Evolutionary conservation across 441 rosid species (phyloP).

Genomic region (Euphorbia corollata): DNA sequence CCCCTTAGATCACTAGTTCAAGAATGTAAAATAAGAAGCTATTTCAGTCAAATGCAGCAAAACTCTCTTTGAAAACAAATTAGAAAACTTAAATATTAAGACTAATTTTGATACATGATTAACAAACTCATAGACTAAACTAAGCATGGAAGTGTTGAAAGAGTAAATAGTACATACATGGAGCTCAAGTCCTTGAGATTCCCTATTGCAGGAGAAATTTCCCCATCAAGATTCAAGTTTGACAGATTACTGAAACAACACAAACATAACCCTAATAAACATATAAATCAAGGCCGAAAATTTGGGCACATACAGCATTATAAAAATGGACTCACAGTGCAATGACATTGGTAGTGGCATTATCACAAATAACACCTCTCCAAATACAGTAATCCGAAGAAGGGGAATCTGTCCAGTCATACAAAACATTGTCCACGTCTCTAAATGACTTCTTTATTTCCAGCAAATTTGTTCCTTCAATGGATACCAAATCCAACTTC

Average conservation of each 20-base stretch:
- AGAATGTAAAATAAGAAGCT: constrained; percentile 15
- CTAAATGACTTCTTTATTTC: constrained; percentile 86
- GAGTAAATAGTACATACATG: constrained; percentile 48
- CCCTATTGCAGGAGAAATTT: constrained; percentile 78
- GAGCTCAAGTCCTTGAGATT: constrained; percentile 57
- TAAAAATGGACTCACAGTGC: constrained; percentile 59
- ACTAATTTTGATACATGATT: too few relatives aligned
- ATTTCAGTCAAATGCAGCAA: constrained; percentile 1
- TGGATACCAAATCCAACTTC: constrained; percentile 13
- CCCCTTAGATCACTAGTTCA: constrained; percentile 59
- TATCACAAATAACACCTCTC: constrained; percentile 82
- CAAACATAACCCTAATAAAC: constrained; percentile 1
- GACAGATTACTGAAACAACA: constrained; percentile 64
- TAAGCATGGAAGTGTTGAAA: not conserved
- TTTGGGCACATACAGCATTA: not conserved
- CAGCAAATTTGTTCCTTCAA: constrained; percentile 58
- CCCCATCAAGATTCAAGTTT: constrained; percentile 80
- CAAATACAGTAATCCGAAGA: constrained; percentile 80
- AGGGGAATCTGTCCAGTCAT: constrained; percentile 75
- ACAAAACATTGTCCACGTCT: constrained; percentile 76
- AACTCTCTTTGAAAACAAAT: not conserved
- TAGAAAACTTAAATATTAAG: not conserved
- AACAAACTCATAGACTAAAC: not conserved
- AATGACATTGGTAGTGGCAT: constrained; percentile 67
- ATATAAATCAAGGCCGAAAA: not conserved